A percentile compares a stretch with the other conserved stretches of the same genome.
Evolutionary conservation across 2,329 filamentous ascomycete genomes (phyloP).

Genomic region (Epichloe scottii): DNA sequence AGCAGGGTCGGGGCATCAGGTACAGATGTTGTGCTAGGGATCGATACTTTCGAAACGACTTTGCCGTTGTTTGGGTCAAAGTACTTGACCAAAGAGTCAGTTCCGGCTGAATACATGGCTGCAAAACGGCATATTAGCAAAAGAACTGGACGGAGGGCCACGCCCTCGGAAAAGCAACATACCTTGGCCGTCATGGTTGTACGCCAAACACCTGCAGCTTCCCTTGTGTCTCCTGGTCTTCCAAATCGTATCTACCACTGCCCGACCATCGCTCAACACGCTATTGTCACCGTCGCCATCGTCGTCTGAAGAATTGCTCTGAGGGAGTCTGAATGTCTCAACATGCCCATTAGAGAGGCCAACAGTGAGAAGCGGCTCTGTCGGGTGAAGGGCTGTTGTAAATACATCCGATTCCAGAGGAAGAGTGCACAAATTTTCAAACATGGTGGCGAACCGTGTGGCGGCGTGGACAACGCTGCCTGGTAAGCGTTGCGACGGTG

Average conservation of each 20-base stretch:
- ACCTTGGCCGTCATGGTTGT: constrained; percentile 64
- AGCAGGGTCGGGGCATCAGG: constrained; percentile 69
- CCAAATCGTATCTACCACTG: constrained; percentile 74
- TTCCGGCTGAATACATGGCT: constrained; percentile 54
- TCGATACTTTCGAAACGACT: constrained; percentile 70
- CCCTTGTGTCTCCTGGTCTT: constrained; percentile 83
- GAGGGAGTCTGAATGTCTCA: constrained; percentile 63
- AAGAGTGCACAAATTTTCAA: constrained; percentile 84
- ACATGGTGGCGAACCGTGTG: constrained; percentile 40
- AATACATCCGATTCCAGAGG: constrained; percentile 82
- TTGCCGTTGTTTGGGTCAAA: constrained; percentile 47
- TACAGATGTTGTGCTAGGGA: constrained; percentile 45
- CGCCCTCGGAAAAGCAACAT: constrained; percentile 25
- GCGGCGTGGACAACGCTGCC: not conserved
- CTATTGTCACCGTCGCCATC: constrained; percentile 37
- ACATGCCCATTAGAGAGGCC: constrained; percentile 80
- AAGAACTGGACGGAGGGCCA: not conserved
- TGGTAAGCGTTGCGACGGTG: not conserved
- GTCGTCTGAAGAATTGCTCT: constrained; percentile 36
- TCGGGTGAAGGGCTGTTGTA: constrained; percentile 74
- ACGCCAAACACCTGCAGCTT: constrained; percentile 74
- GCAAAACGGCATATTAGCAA: not conserved
- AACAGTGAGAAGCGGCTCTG: constrained; percentile 71
- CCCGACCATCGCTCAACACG: constrained; percentile 48
- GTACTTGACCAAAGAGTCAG: constrained; percentile 43